Conservation (phyloP, 495 filamentous ascomycete species). For the Penicillium fimorum region DNA sequence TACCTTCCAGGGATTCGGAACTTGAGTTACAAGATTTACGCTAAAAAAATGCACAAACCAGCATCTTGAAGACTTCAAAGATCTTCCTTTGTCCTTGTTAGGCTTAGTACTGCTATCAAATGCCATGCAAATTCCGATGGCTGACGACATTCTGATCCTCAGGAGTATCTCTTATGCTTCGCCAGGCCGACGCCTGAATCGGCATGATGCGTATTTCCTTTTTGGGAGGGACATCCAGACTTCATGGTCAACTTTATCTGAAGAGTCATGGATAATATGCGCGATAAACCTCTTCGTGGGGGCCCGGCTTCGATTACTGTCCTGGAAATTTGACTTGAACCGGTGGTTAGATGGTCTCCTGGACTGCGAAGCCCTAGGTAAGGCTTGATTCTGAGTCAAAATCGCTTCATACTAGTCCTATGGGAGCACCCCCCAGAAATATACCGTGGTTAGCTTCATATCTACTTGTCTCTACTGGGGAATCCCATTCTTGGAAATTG, state of each 20-base stretch:
- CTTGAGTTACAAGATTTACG: not conserved
- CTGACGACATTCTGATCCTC: conserved; percentile 12
- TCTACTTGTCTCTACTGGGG: not conserved
- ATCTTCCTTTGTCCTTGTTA: not conserved
- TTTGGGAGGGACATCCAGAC: not conserved
- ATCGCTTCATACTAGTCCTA: not conserved
- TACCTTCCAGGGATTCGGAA: not conserved
- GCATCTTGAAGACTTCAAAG: not conserved
- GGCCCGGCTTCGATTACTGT: not conserved
- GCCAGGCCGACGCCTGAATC: not conserved
- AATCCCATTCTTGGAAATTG: not conserved
- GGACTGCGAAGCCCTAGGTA: not conserved
- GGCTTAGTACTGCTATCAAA: not conserved
- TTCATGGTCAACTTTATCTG: not conserved
- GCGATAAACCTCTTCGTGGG: not conserved
- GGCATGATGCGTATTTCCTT: not conserved
- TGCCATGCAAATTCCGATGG: not conserved
- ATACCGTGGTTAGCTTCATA: not conserved
- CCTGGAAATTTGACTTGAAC: not conserved
- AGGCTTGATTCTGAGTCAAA: not conserved
- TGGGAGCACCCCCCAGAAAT: not conserved
- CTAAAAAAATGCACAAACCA: not conserved
- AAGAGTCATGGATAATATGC: conserved; percentile 1
- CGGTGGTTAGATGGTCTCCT: not conserved
- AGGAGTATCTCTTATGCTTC: not conserved